Percentiles rank a stretch among this genome's conserved stretches.
phyloP scores from a whole-genome alignment of 768 basidiomycete genomes.

The Lactarius hatsudake region DNA sequence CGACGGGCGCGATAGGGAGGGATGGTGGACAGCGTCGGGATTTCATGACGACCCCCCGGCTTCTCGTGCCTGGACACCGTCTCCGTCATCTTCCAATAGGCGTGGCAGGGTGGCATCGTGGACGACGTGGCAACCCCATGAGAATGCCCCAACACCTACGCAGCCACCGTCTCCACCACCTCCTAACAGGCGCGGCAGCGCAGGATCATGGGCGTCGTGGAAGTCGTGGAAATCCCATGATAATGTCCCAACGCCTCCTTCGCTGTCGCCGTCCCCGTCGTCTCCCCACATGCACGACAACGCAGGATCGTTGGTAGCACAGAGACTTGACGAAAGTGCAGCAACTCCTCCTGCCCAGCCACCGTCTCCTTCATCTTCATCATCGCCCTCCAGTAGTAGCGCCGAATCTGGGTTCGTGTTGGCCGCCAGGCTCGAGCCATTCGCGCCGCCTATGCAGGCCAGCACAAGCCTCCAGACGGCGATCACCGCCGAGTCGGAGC shows the following conservation, averaged over 20 bases:
- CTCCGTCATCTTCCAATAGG: too few species aligned
- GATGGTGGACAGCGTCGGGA: not conserved
- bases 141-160: too few species aligned
- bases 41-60: not conserved
- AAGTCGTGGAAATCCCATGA: too few species aligned
- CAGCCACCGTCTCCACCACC: too few species aligned
- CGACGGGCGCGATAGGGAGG: too few species aligned
- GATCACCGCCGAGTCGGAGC: not conserved
- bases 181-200: too few species aligned
- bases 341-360: not conserved
- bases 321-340: not conserved
- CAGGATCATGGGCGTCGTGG: too few species aligned
- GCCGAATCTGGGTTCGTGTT: not conserved
- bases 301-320: not conserved
- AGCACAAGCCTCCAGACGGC: not conserved
- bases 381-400: not conserved
- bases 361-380: not conserved
- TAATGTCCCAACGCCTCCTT: too few species aligned
- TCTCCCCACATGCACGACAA: not conserved
- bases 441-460: slow-evolving; percentile 3
- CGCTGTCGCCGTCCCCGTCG: not conserved
- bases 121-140: too few species aligned
- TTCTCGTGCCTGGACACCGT: not conserved
- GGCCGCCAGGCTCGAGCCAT: not conserved
- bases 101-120: too few species aligned